Base-by-base conservation (phyloP, 164 flowering plant genomes). In the Vitis riparia region DNA sequence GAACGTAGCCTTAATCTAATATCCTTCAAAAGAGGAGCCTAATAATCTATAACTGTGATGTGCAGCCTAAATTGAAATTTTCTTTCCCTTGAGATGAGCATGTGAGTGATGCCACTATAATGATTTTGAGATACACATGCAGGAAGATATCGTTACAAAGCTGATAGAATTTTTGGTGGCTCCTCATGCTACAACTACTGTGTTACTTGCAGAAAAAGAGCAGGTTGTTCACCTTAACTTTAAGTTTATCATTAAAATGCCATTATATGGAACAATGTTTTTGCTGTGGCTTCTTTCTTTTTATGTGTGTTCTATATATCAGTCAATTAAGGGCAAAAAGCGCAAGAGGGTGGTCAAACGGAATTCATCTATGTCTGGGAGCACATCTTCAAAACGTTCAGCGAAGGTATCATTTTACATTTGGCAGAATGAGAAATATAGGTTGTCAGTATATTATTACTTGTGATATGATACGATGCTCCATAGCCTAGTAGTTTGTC, bases 141-240 rank as follows among this genome's bases (percentile, higher is more conserved):
- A 94, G 98, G 99, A 95, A 73, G 99, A 93, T 68, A 82, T 93
- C 59, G 81, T 93, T 68, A 13, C 73, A 5, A 89, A 86, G 78
- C 82, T 95, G 73, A 66, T 95, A 14, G 97, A 95, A 55, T 95
- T 93, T 82, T 76, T 95, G 90, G 80, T 76, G 70, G 81, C 87
- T 32, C 99, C 99, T 66, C 85, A 81, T 82, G 84, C 91, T 11
- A 91, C 91, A 63, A 85, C 88, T 44, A 75, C 84, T 65, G 90
- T 78, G 49, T 77, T 86, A 63, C 90, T 90, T 73, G 81, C 91
- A 15, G 99, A 93, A 49, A 89, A 87, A 65, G 97, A 89, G 69
- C 87, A 83, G 91, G 96, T 90, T 72, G 63, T 70, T 55, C 32
- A 76, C 29, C 51, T 9, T 61, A 55, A 2, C 30, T 70, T 51